phyloP scores from a whole-genome alignment of 2,329 filamentous ascomycete genomes.

The Tolypocladium endophyticum region DNA sequence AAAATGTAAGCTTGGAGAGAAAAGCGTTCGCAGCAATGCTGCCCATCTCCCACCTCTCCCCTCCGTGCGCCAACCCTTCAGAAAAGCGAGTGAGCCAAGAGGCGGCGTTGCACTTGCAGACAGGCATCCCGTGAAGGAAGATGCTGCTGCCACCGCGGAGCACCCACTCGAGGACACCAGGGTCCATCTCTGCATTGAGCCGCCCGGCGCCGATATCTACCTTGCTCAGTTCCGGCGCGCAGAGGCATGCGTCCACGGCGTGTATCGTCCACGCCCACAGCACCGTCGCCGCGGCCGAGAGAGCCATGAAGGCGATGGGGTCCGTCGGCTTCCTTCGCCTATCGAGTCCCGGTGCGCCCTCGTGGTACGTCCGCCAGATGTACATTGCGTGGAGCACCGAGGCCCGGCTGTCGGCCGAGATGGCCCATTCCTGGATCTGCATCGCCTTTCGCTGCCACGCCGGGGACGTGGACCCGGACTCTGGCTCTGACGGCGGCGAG shows the following conservation, averaged over 20 bases:
- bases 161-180: slow-evolving; percentile 18
- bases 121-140: slow-evolving; percentile 3
- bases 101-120: slow-evolving; percentile 7
- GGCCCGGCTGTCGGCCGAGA: slow-evolving; percentile 16
- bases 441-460: slow-evolving; percentile 11
- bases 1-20: slow-evolving; percentile 3
- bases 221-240: slow-evolving; percentile 13
- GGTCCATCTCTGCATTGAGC: slow-evolving; percentile 12
- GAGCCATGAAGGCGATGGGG: slow-evolving; percentile 21
- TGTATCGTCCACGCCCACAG: slow-evolving; percentile 25
- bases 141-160: slow-evolving; percentile 8
- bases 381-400: slow-evolving; percentile 22
- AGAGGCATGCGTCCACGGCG: slow-evolving; percentile 14
- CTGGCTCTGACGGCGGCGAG: background rate
- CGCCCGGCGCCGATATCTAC: slow-evolving; percentile 12
- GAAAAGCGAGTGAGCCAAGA: slow-evolving; percentile 5
- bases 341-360: background rate
- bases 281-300: slow-evolving; percentile 19
- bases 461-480: slow-evolving; percentile 4
- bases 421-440: slow-evolving; percentile 18
- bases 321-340: slow-evolving; percentile 13
- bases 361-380: slow-evolving; percentile 17
- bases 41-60: slow-evolving; percentile 7
- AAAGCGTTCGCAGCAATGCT: slow-evolving; percentile 3
- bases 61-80: slow-evolving; percentile 6